phyloP scores from a whole-genome alignment of 1,284 basidiomycete species.

The Apiotrichum veenhuisii region DNA sequence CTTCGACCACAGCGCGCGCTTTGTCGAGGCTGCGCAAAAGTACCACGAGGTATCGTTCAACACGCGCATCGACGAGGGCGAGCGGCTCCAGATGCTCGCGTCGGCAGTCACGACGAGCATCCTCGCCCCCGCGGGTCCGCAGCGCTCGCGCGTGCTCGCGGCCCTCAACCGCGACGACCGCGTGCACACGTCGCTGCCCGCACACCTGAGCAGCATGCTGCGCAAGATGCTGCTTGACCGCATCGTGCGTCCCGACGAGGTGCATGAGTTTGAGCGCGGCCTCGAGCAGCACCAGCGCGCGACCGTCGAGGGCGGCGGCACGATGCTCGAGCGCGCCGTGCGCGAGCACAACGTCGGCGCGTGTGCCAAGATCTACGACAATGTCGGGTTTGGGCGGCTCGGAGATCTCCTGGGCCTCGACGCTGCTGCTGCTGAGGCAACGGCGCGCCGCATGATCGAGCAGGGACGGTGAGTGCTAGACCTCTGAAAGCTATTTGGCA shows the following conservation, averaged over 20 bases:
- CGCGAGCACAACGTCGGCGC: constrained; percentile 98
- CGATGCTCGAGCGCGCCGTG: constrained; percentile 93
- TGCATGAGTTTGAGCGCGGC: constrained; percentile 81
- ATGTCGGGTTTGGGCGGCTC: constrained; percentile 84
- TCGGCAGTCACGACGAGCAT: constrained; percentile 94
- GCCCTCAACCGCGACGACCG: constrained; percentile 92
- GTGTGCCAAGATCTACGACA: constrained; percentile 90
- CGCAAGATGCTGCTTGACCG: constrained; percentile 97
- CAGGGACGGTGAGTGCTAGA: constrained; percentile 62
- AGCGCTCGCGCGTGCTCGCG: constrained; percentile 84
- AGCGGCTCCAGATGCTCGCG: constrained; percentile 78
- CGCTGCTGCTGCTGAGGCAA: constrained; percentile 82
- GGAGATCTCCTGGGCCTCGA: constrained; percentile 79
- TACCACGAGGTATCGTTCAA: constrained; percentile 93
- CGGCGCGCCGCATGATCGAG: constrained; percentile 90
- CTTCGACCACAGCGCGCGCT: constrained; percentile 84
- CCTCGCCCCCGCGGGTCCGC: constrained; percentile 94
- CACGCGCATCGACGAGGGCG: constrained; percentile 81
- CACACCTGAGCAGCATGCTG: constrained; percentile 68
- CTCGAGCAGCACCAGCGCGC: constrained; percentile 91
- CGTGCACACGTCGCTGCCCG: constrained; percentile 58
- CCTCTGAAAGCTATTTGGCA: background rate
- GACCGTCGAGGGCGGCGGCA: constrained; percentile 70
- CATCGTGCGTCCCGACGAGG: constrained; percentile 82
- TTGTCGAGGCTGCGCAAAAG: constrained; percentile 87